These are phyloP conservation scores for Massariosphaeria phaeospora DNA, from an alignment of 495 filamentous ascomycete genomes.

Conservation along the genomic window DNA sequence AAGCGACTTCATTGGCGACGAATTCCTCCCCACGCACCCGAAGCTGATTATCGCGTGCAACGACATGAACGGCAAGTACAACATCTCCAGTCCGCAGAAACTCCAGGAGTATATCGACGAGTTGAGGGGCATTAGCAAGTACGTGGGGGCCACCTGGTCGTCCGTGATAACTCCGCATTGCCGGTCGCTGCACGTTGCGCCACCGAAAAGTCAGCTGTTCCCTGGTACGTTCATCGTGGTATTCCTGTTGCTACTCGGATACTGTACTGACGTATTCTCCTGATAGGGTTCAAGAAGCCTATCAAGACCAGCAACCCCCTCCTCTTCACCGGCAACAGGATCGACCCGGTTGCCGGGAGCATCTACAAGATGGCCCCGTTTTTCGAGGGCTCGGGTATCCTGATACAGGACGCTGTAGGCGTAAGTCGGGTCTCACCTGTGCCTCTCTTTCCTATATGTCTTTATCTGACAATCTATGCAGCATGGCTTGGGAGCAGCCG, in stretches of 20 bases:
- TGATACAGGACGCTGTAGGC: slow-evolving; percentile 3
- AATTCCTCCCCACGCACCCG: background rate
- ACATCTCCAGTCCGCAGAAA: background rate
- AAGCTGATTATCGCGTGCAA: background rate
- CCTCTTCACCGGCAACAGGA: slow-evolving; percentile 1
- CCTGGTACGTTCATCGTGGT: background rate
- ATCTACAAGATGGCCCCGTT: slow-evolving; percentile 6
- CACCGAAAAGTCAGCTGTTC: background rate
- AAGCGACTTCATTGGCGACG: slow-evolving; percentile 1
- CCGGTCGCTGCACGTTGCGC: background rate
- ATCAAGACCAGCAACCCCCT: background rate
- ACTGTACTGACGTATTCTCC: background rate
- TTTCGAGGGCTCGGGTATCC: slow-evolving; percentile 5
- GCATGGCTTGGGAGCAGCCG: background rate
- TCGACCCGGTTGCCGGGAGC: slow-evolving; percentile 11
- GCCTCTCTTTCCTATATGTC: background rate
- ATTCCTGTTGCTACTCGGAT: background rate
- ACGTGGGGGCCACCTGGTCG: background rate
- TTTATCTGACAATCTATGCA: no score
- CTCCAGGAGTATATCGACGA: background rate
- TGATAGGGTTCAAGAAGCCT: background rate
- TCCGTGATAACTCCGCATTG: background rate
- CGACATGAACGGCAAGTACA: background rate
- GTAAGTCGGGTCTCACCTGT: background rate
- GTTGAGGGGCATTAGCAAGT: background rate